Base-by-base conservation (phyloP, 305 asterid species). In the Rubia balearica region DNA sequence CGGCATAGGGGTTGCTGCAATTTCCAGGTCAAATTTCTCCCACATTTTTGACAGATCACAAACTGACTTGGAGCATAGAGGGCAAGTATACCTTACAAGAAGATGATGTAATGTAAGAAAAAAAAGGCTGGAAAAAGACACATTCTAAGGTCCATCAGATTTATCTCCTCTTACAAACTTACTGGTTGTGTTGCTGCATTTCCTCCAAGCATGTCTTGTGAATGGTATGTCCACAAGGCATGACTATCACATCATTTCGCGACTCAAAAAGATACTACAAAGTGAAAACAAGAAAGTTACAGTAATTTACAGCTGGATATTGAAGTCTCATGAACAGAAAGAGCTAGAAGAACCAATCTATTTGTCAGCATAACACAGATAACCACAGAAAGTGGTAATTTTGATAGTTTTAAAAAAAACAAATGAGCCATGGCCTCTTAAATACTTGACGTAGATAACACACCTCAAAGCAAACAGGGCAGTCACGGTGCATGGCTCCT, bases 401-500 rank as follows among this genome's bases (percentile, higher is more conserved):
- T 46, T 45, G 4, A 45, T 45, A 3, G 11, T 41, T 30, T 33
- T 33, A 33, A 3, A 43, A 43, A 8, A 43, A 43, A 22, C 1
- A 30, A 33, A 7, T 10, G 24, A 13, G 36, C 16, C 7, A 46
- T 9, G 5, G 17, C 51, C 51, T 22, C n/a, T 3, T 27, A 38
- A 42, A 14, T 7, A 45, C 49, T 59, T 30, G 10, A 21, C 12
- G 27, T 41, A 41, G 24, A 24, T 7, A 30, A 51, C 55, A 51
- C 74, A 90, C 96, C 94, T 90, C 96, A 72, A 85, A 85, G 81
- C 96, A 90, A 74, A 90, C 85, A 42, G 97, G 97, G 69, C 96
- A 88, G 74, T 88, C 97, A 62, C 88, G 97, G 74, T 90, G 97
- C 97, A 90, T 88, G 65, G 97, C 97, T n/a, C 94, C 83, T 85